These are phyloP conservation scores for Astrocystis sublimbata DNA, from an alignment of 495 filamentous ascomycete species.

Conservation along the genomic window DNA sequence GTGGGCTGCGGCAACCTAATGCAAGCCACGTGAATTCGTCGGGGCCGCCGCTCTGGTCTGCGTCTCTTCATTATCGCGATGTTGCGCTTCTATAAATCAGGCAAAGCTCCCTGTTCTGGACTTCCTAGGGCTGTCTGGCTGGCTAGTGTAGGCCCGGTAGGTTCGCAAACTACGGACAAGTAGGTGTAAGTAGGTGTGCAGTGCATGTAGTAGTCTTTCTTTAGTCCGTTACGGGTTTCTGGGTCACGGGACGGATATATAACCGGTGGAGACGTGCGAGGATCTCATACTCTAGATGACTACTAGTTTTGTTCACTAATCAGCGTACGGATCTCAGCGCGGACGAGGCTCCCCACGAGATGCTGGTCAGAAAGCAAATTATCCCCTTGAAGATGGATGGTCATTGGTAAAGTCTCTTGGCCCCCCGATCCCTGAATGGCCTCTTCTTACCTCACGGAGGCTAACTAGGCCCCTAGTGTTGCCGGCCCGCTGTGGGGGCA, in stretches of 20 bases:
- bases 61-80: neutral
- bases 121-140: neutral
- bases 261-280: neutral
- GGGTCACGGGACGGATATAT: slow-evolving; percentile 1
- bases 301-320: too few species aligned
- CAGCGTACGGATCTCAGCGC: neutral
- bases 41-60: neutral
- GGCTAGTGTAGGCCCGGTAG: too few species aligned
- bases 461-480: too few species aligned
- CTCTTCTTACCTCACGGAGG: too few species aligned
- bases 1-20: neutral
- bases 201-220: too few species aligned
- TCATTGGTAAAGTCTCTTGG: neutral
- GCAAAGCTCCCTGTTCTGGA: neutral
- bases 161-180: too few species aligned
- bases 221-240: neutral
- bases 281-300: neutral
- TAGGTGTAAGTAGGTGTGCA: too few species aligned
- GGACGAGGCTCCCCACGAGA: neutral
- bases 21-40: slow-evolving; percentile 16
- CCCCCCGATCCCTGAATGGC: neutral
- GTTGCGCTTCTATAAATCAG: neutral
- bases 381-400: slow-evolving; percentile 4
- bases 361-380: neutral
- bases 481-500: slow-evolving; percentile 18